Evolutionary conservation across 164 flowering plant genomes (phyloP).

Genomic region (Hamamelis virginiana): DNA sequence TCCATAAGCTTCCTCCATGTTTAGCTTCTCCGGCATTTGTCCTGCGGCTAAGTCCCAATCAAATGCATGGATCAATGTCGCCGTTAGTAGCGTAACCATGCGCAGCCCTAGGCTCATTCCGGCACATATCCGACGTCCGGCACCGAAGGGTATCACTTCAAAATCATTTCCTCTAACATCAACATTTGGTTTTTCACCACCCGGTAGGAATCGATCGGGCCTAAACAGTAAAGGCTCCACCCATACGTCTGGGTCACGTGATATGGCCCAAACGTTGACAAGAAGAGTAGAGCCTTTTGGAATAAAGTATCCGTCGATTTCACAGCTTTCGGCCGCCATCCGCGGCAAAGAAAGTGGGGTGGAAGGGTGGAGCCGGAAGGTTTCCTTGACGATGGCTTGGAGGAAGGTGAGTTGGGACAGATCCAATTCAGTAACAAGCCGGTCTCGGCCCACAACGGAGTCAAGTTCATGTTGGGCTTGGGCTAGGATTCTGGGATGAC

Average conservation of each 20-base stretch:
- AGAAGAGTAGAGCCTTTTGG: constrained; percentile 67
- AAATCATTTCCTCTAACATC: constrained; percentile 74
- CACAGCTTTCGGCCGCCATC: constrained; percentile 54
- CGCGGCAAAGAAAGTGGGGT: constrained; percentile 84
- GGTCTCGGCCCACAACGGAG: constrained; percentile 57
- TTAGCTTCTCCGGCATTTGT: constrained; percentile 43
- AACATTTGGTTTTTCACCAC: constrained; percentile 49
- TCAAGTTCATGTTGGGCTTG: constrained; percentile 59
- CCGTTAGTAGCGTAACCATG: constrained; percentile 67
- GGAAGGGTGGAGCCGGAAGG: constrained; percentile 84
- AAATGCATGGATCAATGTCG: constrained; percentile 66
- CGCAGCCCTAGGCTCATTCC: constrained; percentile 74
- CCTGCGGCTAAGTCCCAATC: constrained; percentile 57
- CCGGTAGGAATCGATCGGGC: constrained; percentile 71
- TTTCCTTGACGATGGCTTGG: constrained; percentile 76
- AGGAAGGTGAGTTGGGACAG: constrained; percentile 50
- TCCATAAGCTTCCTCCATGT: constrained; percentile 88
- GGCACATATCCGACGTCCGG: constrained; percentile 85
- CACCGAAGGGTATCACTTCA: constrained; percentile 83
- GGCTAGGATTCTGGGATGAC: constrained; percentile 55
- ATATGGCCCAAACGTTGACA: constrained; percentile 83
- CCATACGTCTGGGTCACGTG: constrained; percentile 75
- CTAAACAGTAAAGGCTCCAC: constrained; percentile 58
- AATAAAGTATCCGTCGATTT: constrained; percentile 69
- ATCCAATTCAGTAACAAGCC: constrained; percentile 67